Evolutionary conservation across 1,284 basidiomycete genomes (phyloP), one percentile per base, ranked within the genome.

Genomic region (Sporisorium sorghi): DNA sequence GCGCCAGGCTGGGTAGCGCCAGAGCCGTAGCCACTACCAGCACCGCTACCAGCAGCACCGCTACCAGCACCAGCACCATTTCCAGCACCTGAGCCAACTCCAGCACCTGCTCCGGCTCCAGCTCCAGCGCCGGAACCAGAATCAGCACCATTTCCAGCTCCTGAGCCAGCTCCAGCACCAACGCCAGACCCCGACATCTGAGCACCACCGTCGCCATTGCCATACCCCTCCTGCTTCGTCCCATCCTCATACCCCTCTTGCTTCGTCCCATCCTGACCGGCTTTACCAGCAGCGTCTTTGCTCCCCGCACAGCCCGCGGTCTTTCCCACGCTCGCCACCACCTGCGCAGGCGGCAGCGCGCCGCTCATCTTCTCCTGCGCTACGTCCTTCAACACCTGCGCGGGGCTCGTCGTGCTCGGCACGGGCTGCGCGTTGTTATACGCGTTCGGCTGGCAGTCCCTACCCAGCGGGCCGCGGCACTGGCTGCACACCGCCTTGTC

Each of bases 381-480:
- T 6, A 71, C 26, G 33, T 58, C 57, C 53, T 68, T 62, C 26
- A 73, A 40, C 43, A 73, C 60, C 43, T 55, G 23, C 0, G 30
- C 52, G 1, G 64, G 23, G 19, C 42, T 55, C 8, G 55, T 44
- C 21, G 70, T 73, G 32, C 70, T 73, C 28, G 70, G 70, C 5
- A 73, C 54, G 12, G 70, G 64, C 0, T 53, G 46, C 2, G 64
- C 58, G 14, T 52, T 51, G 21, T 23, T 51, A 28, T 69, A 73
- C 30, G 54, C 58, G 52, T 73, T 73, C 15, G 71, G 65, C 52
- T 73, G 71, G 32, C 71, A 73, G 17, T 43, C 44, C 14, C 71
- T 39, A 2, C 65, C 71, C 46, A 73, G 28, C 9, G 33, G 7
- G 4, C 50, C 50, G 14, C 52, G 24, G 51, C 71, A 73, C 39